These are phyloP conservation scores for Thalassiosira mediterranea DNA, from an alignment of 352 stramenopile genomes.

Conservation along the genomic window DNA sequence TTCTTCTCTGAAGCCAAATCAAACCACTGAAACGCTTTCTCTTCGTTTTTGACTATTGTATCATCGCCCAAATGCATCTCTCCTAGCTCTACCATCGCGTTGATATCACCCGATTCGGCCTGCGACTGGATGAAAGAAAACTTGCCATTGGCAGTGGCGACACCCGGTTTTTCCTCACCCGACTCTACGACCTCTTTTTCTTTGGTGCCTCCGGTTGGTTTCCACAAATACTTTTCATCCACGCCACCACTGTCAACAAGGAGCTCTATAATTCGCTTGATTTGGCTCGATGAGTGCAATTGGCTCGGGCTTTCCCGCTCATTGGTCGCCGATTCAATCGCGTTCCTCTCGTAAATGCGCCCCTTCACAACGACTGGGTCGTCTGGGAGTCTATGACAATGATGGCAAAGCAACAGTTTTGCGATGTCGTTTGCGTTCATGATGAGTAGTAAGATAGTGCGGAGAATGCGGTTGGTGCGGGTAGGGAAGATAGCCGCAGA, in stretches of 20 bases:
- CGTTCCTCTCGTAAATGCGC: slow-evolving; percentile 17
- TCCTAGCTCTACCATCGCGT: slow-evolving; percentile 22
- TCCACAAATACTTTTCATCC: slow-evolving; percentile 5
- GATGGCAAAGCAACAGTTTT: slow-evolving; percentile 2
- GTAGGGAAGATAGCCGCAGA: not conserved
- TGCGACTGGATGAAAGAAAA: slow-evolving; percentile 11
- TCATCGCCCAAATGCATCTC: slow-evolving; percentile 17
- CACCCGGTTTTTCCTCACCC: too few species aligned
- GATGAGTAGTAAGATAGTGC: not conserved
- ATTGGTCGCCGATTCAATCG: slow-evolving; percentile 2
- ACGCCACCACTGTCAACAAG: slow-evolving; percentile 5
- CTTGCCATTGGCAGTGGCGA: too few species aligned
- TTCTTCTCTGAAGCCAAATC: slow-evolving; percentile 16
- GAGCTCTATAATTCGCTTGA: slow-evolving; percentile 18
- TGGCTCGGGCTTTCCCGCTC: not conserved
- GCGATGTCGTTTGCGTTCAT: slow-evolving; percentile 6
- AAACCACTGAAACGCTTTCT: slow-evolving; percentile 25
- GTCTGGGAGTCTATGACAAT: slow-evolving; percentile 7
- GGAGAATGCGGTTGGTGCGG: not conserved
- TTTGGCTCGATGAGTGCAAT: not conserved
- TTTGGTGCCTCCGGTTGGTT: not conserved
- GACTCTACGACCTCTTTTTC: not conserved
- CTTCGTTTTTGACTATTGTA: slow-evolving; percentile 5
- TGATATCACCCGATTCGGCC: slow-evolving; percentile 5
- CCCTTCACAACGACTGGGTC: slow-evolving; percentile 15